phyloP scores from a whole-genome alignment of 495 filamentous ascomycete genomes.

The Penicillium crystallinum region DNA sequence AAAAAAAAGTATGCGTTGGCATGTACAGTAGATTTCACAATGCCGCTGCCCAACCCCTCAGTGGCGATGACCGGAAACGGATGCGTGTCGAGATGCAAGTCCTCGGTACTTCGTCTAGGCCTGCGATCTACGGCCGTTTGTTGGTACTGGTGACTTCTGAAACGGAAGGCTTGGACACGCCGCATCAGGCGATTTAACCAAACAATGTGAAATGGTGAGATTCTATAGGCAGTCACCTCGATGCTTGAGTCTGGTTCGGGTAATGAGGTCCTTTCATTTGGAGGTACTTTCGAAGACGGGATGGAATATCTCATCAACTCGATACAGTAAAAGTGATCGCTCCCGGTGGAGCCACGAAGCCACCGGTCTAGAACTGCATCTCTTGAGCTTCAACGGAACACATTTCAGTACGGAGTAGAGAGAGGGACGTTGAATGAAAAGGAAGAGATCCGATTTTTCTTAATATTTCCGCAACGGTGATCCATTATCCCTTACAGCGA shows the following conservation, averaged over 20 bases:
- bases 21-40: not conserved
- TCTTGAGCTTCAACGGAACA: conserved; percentile 7
- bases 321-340: conserved; percentile 25
- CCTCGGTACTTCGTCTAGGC: not conserved
- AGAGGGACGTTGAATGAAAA: too few relatives aligned
- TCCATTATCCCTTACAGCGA: conserved; percentile 2
- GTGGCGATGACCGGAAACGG: conserved; percentile 13
- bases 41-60: conserved; percentile 8
- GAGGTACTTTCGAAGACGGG: too few relatives aligned
- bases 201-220: not conserved
- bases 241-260: conserved; percentile 9
- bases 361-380: conserved; percentile 17
- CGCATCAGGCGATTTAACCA: not conserved
- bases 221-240: not conserved
- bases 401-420: not conserved
- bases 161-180: not conserved
- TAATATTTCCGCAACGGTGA: not conserved
- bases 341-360: conserved; percentile 13
- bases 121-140: not conserved
- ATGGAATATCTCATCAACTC: conserved; percentile 17
- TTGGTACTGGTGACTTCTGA: conserved; percentile 1
- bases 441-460: not conserved
- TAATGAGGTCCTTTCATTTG: conserved; percentile 6
- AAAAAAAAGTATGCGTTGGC: too few relatives aligned
- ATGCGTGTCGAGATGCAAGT: not conserved